Conservation (phyloP, 2,329 filamentous ascomycete species). For the Pseudofabraea citricarpa region DNA sequence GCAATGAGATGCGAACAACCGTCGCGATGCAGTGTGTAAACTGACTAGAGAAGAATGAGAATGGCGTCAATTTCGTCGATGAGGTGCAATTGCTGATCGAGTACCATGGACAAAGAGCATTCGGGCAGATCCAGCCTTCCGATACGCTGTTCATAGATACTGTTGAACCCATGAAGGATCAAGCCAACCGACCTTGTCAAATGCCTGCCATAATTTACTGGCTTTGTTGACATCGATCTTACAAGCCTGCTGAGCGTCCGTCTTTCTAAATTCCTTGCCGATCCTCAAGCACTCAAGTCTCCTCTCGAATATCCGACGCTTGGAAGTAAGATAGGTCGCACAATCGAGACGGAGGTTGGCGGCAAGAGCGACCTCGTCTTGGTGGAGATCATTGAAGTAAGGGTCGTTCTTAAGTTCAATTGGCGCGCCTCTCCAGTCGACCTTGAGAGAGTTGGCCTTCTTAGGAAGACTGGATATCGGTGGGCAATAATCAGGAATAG, state of each 20-base stretch:
- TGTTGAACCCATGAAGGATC: constrained; percentile 19
- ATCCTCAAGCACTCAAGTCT: constrained; percentile 62
- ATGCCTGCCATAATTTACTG: constrained; percentile 86
- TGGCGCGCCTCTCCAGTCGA: constrained; percentile 80
- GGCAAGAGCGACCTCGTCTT: constrained; percentile 72
- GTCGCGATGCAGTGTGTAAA: constrained; percentile 17
- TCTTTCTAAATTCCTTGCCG: constrained; percentile 87
- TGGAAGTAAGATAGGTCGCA: constrained; percentile 86
- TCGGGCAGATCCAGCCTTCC: constrained; percentile 3
- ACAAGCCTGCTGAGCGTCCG: constrained; percentile 92
- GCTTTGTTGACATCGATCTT: constrained; percentile 99
- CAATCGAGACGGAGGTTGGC: constrained; percentile 77
- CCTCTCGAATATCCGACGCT: constrained; percentile 82
- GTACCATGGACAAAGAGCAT: constrained; percentile 5
- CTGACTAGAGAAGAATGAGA: background rate
- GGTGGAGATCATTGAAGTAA: constrained; percentile 65
- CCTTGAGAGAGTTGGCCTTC: constrained; percentile 68
- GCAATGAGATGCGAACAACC: constrained; percentile 18
- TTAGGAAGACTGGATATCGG: constrained; percentile 59
- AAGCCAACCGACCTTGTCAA: constrained; percentile 83
- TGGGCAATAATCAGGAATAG: constrained; percentile 69
- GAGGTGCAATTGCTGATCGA: constrained; percentile 11
- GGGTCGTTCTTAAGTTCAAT: constrained; percentile 73
- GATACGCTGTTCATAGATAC: constrained; percentile 11
- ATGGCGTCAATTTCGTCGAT: background rate